Conservation (phyloP, 257 asterid genomes). For the Nicotiana knightiana region DNA sequence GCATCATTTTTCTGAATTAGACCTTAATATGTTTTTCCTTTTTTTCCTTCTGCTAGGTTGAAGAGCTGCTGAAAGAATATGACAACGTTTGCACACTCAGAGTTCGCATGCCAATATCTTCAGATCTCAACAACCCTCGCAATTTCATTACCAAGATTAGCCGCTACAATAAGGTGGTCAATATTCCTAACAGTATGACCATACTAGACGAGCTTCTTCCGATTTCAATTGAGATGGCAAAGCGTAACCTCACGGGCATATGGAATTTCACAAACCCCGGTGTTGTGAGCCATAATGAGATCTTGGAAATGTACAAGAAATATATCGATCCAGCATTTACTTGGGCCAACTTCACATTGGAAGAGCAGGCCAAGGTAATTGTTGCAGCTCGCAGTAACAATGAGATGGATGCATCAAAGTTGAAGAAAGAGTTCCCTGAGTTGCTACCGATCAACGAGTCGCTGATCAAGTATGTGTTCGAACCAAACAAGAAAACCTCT, state of each 20-base stretch:
- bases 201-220: constrained; percentile 25
- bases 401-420: constrained; percentile 23
- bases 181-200: constrained; percentile 23
- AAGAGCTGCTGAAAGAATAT: constrained; percentile 14
- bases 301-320: constrained; percentile 19
- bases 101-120: constrained; percentile 22
- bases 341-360: constrained; percentile 20
- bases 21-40: background rate
- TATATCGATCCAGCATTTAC: constrained; percentile 14
- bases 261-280: constrained; percentile 25
- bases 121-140: constrained; percentile 21
- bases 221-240: constrained; percentile 22
- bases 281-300: constrained; percentile 19
- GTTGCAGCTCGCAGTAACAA: constrained; percentile 23
- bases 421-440: constrained; percentile 20
- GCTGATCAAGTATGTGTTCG: constrained; percentile 17
- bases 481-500: constrained; percentile 20
- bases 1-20: background rate
- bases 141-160: constrained; percentile 20
- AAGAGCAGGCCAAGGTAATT: constrained; percentile 22
- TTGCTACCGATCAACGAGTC: constrained; percentile 19
- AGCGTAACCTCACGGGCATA: constrained; percentile 15
- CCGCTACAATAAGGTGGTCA: constrained; percentile 18
- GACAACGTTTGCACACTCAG: constrained; percentile 21
- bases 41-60: constrained; percentile 8